Evolutionary conservation across 139 green algal species (phyloP), one percentile per base, ranked within the genome.

Genomic region (Chlorella sp.): DNA sequence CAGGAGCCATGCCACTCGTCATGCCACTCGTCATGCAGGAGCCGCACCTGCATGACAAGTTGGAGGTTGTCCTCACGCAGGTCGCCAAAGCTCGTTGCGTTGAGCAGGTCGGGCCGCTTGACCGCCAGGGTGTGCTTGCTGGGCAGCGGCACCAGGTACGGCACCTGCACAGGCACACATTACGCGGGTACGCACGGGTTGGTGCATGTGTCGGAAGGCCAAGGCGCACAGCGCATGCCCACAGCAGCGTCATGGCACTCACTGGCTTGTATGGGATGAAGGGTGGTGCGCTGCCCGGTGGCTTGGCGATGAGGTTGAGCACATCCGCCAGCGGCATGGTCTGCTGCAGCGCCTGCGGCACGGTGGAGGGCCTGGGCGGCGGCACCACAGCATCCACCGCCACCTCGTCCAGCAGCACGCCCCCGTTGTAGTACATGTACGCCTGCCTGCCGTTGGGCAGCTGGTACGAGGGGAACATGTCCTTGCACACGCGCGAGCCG

Each of bases 261-360:
- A 70, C 84, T 3, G 87, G 83, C 72, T 89, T 89, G 74, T 88
- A 90, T 1, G 85, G 87, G 30, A 88, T 85, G 77, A 91, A 91
- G 22, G 83, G 80, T 4, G 85, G 84, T 1, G 86, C 80, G 49
- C 71, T 84, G 62, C 76, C 82, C 2, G 85, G 85, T 4, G 87
- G 87, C 74, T 89, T 90, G 60, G 87, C 78, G 31, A 90, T 88
- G 55, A 89, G 64, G 71, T 82, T 78, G 31, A 89, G 77, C 62
- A 93, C 82, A 23, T 84, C 77, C 1, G 85, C 85, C 32, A 93
- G 74, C 1, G 88, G 88, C 88, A 93, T 91, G 50, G 74, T 78
- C 73, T 93, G 88, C 80, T 93, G 88, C 75, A 93, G 81, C 24
- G 88, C 88, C 69, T 85, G 76, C 2, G 85, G 85, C 31, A 90